phyloP scores from a whole-genome alignment of 352 stramenopile species.

The Globisporangium emineosum region DNA sequence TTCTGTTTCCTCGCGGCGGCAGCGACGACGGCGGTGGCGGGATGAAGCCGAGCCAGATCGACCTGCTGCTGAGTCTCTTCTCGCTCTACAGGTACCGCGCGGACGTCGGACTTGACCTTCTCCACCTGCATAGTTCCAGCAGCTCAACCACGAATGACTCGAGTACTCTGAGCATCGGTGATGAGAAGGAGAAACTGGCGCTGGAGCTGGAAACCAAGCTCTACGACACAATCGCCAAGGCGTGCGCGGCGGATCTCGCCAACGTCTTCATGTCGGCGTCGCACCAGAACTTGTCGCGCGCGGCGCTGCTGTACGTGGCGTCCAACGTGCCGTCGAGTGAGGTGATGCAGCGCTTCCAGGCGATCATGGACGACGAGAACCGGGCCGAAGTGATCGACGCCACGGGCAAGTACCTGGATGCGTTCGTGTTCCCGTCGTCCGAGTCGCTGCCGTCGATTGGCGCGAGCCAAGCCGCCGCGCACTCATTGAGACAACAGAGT shows the following conservation, averaged over 20 bases:
- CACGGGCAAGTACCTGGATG: constrained; percentile 70
- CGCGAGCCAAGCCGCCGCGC: constrained; percentile 19
- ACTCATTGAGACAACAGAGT: background rate
- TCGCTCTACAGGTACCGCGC: constrained; percentile 85
- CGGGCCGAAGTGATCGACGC: constrained; percentile 51
- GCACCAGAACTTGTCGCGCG: constrained; percentile 56
- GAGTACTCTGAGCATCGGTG: constrained; percentile 7
- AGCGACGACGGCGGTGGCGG: background rate
- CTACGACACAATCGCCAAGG: constrained; percentile 68
- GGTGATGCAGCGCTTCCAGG: constrained; percentile 55
- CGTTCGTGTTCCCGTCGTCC: constrained; percentile 64
- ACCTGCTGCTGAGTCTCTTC: constrained; percentile 78
- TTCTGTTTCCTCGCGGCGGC: constrained; percentile 18
- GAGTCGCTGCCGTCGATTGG: constrained; percentile 16
- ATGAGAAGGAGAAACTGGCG: constrained; percentile 48
- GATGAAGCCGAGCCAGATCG: constrained; percentile 53
- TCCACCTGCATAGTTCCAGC: constrained; percentile 22
- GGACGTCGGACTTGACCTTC: constrained; percentile 59
- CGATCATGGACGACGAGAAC: constrained; percentile 39
- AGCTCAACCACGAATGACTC: constrained; percentile 1
- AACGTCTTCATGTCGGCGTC: constrained; percentile 50
- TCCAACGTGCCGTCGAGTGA: constrained; percentile 58
- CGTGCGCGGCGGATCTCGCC: constrained; percentile 64
- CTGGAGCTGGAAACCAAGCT: constrained; percentile 71
- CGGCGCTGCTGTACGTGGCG: constrained; percentile 67